Percentiles rank a stretch among this genome's conserved stretches.
Conservation (phyloP, 768 basidiomycete species). For the Tylopilus vinaceipallidus region DNA sequence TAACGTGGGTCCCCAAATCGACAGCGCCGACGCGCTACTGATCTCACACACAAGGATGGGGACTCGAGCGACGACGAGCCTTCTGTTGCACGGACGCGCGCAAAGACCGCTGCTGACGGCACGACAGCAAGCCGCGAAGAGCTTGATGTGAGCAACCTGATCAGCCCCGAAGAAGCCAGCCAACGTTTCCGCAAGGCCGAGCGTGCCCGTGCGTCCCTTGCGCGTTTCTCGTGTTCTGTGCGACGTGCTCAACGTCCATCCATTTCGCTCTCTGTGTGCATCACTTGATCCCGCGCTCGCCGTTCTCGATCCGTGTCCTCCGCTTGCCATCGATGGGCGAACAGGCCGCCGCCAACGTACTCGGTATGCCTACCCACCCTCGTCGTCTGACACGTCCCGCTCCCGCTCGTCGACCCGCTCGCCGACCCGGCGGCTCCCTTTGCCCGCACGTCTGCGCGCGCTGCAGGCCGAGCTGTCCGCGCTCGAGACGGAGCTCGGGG, state of each 20-base stretch:
- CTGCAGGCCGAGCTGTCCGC: conserved; percentile 78
- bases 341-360: conserved; percentile 49
- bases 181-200: conserved; percentile 73
- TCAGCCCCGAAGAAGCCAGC: conserved; percentile 65
- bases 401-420: conserved; percentile 37
- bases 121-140: conserved; percentile 51
- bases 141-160: conserved; percentile 63
- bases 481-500: conserved; percentile 79
- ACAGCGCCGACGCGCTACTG: background rate
- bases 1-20: conserved; percentile 41
- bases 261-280: no score
- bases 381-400: conserved; percentile 45
- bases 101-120: conserved; percentile 34
- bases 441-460: conserved; percentile 57
- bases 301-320: no score
- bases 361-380: conserved; percentile 69
- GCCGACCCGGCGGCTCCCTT: conserved; percentile 37
- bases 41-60: conserved; percentile 43
- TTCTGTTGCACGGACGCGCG: conserved; percentile 36
- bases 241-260: background rate
- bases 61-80: conserved; percentile 70
- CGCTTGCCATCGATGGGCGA: background rate
- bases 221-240: background rate
- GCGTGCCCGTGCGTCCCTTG: conserved; percentile 45
- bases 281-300: no score